phyloP scores from a whole-genome alignment of 441 rosid species.

The Adansonia grandidieri region DNA sequence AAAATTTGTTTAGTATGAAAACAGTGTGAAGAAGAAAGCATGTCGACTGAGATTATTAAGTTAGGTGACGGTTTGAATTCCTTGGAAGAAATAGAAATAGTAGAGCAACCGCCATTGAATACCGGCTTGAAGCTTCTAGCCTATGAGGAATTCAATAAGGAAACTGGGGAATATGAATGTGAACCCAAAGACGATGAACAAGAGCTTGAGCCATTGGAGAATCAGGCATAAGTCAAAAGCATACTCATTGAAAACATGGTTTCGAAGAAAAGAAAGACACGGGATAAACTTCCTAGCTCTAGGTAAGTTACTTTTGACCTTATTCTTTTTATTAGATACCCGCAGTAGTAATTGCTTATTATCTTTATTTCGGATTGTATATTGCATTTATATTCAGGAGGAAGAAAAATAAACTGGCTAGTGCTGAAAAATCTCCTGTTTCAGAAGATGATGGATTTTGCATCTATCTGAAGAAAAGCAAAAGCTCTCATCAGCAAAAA shows the following conservation, averaged over 20 bases:
- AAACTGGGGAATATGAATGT: slow-evolving; percentile 63
- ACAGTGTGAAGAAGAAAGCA: slow-evolving; percentile 70
- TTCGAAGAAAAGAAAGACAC: slow-evolving; percentile 80
- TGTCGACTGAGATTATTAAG: slow-evolving; percentile 38
- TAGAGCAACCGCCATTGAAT: slow-evolving; percentile 40
- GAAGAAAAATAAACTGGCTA: slow-evolving; percentile 61
- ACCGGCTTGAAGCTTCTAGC: slow-evolving; percentile 55
- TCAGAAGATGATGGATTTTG: slow-evolving; percentile 35
- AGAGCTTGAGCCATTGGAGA: slow-evolving; percentile 35
- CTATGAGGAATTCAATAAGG: slow-evolving; percentile 69
- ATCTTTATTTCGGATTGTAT: background rate
- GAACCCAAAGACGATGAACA: slow-evolving; percentile 53
- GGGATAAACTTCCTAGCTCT: slow-evolving; percentile 55
- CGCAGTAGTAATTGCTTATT: background rate
- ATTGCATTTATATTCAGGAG: slow-evolving; percentile 46
- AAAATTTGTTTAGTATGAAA: background rate
- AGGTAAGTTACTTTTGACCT: slow-evolving; percentile 46
- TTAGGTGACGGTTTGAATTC: slow-evolving; percentile 39
- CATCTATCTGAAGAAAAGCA: slow-evolving; percentile 36
- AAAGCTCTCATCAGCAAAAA: slow-evolving; percentile 26
- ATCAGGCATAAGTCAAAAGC: slow-evolving; percentile 36
- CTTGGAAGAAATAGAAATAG: slow-evolving; percentile 40
- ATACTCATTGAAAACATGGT: slow-evolving; percentile 38
- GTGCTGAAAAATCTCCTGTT: slow-evolving; percentile 44
- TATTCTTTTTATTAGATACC: background rate